Conservation (phyloP, 371 early-diverging fungal species). For the Lichtheimia ramosa region DNA sequence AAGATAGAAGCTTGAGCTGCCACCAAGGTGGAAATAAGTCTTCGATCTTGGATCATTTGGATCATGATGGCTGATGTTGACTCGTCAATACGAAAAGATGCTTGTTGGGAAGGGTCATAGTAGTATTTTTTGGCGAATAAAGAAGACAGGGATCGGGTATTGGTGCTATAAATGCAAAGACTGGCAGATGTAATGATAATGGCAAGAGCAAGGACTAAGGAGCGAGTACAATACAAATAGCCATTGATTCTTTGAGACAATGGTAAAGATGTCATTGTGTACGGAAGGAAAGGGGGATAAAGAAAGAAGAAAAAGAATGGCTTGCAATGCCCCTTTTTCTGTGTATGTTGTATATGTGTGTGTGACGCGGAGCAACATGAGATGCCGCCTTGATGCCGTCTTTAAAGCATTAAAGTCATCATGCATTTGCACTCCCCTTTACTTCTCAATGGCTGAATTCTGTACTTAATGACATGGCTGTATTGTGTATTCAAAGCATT, state of each 20-base stretch:
- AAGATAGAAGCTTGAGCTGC: conserved; percentile 44
- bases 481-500: no score
- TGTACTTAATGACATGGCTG: not conserved
- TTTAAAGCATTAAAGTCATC: not conserved
- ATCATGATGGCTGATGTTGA: conserved; percentile 1
- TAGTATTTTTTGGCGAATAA: conserved; percentile 3
- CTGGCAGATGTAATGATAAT: conserved; percentile 24
- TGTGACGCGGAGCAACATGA: no score
- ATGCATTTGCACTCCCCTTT: not conserved
- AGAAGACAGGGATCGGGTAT: conserved; percentile 16
- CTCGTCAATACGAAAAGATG: not conserved
- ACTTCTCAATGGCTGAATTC: not conserved
- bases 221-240: conserved; percentile 17
- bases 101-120: not conserved
- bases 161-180: conserved; percentile 25
- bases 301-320: no score
- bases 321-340: no score
- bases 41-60: conserved; percentile 40
- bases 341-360: no score
- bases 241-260: no score
- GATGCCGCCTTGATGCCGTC: no score
- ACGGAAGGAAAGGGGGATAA: no score
- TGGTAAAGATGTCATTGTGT: no score
- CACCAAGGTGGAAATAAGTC: conserved; percentile 42
- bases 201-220: conserved; percentile 23